Percentiles rank a stretch among this genome's conserved stretches.
phyloP scores from a whole-genome alignment of 1,139 yeast genomes.

The Candida sojae region DNA sequence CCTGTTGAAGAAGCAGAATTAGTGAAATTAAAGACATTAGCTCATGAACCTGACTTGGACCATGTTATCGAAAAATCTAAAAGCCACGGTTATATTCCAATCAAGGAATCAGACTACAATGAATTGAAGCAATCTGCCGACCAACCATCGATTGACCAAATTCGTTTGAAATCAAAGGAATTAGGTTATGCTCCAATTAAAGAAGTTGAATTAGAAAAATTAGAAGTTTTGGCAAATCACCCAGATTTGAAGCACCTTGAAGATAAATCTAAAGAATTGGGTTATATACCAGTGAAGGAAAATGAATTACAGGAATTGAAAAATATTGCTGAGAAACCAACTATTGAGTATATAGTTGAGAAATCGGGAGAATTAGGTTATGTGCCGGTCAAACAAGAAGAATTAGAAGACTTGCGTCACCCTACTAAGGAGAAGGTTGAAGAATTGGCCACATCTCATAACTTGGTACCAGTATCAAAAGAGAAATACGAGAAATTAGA shows the following conservation, averaged over 20 bases:
- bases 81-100: constrained; percentile 15
- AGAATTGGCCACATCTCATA: constrained; percentile 20
- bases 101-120: constrained; percentile 20
- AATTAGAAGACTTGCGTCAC: constrained; percentile 14
- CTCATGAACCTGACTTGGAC: constrained; percentile 21
- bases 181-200: constrained; percentile 4
- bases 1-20: constrained; percentile 15
- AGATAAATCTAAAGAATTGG: constrained; percentile 17
- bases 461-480: constrained; percentile 25
- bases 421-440: constrained; percentile 24
- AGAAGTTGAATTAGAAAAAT: constrained; percentile 12
- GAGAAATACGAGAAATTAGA: constrained; percentile 21
- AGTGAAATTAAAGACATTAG: constrained; percentile 13
- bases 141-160: constrained; percentile 21
- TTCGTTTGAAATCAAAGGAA: constrained; percentile 15
- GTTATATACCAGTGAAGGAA: neutral
- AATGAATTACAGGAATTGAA: constrained; percentile 11
- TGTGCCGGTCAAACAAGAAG: constrained; percentile 19
- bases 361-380: constrained; percentile 17
- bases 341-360: constrained; percentile 13
- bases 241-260: constrained; percentile 30
- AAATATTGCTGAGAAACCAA: constrained; percentile 11
- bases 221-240: constrained; percentile 15
- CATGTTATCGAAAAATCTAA: constrained; percentile 15
- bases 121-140: constrained; percentile 12